phyloP scores from a whole-genome alignment of 768 basidiomycete species.

The Steccherinum ochraceum region DNA sequence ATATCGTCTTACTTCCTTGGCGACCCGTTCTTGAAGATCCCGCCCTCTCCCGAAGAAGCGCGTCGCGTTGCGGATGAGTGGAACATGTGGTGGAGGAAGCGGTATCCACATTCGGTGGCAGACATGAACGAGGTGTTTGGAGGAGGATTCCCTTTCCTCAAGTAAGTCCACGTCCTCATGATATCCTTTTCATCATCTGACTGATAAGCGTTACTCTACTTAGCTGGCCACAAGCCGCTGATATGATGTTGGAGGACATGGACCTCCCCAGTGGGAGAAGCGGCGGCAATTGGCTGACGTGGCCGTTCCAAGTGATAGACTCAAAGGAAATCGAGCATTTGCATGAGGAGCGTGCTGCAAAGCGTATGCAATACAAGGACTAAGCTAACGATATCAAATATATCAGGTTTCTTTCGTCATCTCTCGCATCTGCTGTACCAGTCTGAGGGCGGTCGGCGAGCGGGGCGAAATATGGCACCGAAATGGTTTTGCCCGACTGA shows the following conservation, averaged over 20 bases:
- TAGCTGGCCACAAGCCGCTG: conserved; percentile 60
- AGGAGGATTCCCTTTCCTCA: conserved; percentile 42
- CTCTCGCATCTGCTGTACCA: too few relatives aligned
- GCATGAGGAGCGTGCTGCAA: conserved; percentile 37
- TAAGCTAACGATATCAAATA: too few relatives aligned
- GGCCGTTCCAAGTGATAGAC: conserved; percentile 52
- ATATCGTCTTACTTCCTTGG: conserved; percentile 55
- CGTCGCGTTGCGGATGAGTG: conserved; percentile 34
- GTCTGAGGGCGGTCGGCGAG: too few relatives aligned
- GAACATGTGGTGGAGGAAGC: conserved; percentile 47
- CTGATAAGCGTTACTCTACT: too few relatives aligned
- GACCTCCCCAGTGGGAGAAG: conserved; percentile 41
- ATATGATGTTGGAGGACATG: conserved; percentile 58
- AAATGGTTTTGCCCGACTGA: too few relatives aligned
- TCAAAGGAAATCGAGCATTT: conserved; percentile 41
- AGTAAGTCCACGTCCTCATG: conserved; percentile 38
- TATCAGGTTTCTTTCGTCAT: too few relatives aligned
- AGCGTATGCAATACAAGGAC: too few relatives aligned
- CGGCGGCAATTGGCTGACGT: conserved; percentile 62
- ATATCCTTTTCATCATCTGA: too few relatives aligned
- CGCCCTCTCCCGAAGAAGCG: conserved; percentile 42
- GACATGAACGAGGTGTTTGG: conserved; percentile 51
- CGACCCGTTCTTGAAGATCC: conserved; percentile 43
- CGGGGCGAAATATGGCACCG: too few relatives aligned
- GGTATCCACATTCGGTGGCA: conserved; percentile 43